Percentiles rank a stretch among this genome's conserved stretches.
Conservation (phyloP, 2,329 filamentous ascomycete species). For the Penicillium frequentans region DNA sequence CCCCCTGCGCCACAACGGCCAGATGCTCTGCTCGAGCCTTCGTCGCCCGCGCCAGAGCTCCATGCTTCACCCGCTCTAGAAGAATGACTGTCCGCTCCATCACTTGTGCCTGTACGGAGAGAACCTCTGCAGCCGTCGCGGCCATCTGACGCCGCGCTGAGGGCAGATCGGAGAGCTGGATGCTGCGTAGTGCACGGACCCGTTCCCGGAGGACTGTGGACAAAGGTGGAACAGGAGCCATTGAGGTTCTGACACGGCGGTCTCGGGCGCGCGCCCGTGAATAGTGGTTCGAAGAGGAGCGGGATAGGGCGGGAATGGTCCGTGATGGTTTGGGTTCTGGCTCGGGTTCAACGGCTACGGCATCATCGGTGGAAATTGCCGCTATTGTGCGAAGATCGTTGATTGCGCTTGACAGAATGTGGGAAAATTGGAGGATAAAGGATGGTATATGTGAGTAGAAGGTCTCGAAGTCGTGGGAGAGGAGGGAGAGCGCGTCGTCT, state of each 20-base stretch:
- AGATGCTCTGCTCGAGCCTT: constrained; percentile 43
- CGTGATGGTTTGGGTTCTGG: background rate
- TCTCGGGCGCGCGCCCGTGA: constrained; percentile 21
- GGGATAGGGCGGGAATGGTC: background rate
- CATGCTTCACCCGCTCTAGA: constrained; percentile 43
- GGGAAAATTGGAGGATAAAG: constrained; percentile 27
- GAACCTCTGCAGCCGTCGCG: constrained; percentile 33
- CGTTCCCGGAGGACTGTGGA: constrained; percentile 30
- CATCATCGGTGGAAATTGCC: constrained; percentile 21
- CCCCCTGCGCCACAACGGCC: constrained; percentile 36
- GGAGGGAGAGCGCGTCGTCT: constrained; percentile 31
- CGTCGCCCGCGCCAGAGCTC: constrained; percentile 34
- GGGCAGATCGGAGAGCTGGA: constrained; percentile 36
- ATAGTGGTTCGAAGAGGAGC: constrained; percentile 15
- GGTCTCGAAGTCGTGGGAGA: constrained; percentile 35
- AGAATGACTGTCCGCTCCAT: constrained; percentile 40
- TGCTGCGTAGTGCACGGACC: constrained; percentile 27
- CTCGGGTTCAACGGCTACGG: background rate
- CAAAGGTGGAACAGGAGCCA: constrained; percentile 21
- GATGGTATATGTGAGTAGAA: constrained; percentile 34
- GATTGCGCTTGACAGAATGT: constrained; percentile 24
- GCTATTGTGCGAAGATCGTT: constrained; percentile 27
- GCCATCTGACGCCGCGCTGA: constrained; percentile 35
- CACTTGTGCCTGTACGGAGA: constrained; percentile 32
- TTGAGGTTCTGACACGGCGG: constrained; percentile 23